Evolutionary conservation across 2,329 filamentous ascomycete species (phyloP).

Genomic region (Penicillium sp.): DNA sequence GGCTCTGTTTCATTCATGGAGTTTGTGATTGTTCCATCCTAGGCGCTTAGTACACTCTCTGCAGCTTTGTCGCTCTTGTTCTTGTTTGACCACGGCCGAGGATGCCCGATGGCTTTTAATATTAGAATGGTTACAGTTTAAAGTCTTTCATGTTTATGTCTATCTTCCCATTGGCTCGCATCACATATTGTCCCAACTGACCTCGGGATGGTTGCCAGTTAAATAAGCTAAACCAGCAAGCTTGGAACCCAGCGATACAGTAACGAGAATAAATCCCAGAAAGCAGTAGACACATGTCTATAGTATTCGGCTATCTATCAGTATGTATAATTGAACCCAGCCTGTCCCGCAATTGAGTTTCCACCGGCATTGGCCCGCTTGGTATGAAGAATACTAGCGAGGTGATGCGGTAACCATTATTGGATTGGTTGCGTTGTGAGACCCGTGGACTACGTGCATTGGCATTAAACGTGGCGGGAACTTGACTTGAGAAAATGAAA

Average conservation of each 20-base stretch:
- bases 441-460: neutral
- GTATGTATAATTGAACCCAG: neutral
- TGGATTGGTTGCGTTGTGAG: neutral
- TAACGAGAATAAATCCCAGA: neutral
- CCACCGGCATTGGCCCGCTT: neutral
- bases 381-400: slow-evolving; percentile 50
- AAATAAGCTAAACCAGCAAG: neutral
- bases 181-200: neutral
- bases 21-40: no score
- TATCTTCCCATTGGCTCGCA: neutral
- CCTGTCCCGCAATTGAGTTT: neutral
- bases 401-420: neutral
- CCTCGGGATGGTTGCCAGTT: neutral
- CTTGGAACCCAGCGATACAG: neutral
- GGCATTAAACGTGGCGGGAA: neutral
- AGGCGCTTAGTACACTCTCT: no score
- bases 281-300: neutral
- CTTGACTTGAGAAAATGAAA: neutral
- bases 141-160: no score
- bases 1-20: no score
- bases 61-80: no score
- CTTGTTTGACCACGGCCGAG: no score
- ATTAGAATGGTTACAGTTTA: no score
- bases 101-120: no score
- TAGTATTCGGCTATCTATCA: neutral